Evolutionary conservation across 148 eudicot genomes (phyloP).

Genomic region (Camellia japonica): DNA sequence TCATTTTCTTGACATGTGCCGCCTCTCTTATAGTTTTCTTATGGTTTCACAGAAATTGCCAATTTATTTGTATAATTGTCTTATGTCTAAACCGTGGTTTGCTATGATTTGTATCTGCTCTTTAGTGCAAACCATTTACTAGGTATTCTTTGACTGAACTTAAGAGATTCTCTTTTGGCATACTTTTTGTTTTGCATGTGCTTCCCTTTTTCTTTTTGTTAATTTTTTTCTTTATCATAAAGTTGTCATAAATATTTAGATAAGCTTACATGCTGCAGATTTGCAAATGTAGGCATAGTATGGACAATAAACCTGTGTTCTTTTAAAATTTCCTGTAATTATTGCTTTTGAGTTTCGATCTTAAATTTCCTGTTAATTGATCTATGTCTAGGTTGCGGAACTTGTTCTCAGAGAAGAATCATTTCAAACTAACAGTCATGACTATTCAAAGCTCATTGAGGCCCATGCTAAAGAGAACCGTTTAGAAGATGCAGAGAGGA

Average conservation of each 20-base stretch:
- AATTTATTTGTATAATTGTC: too few species aligned
- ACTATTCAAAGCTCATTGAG: slow-evolving; percentile 73
- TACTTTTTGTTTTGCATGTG: background rate
- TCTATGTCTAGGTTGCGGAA: slow-evolving; percentile 59
- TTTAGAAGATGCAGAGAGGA: slow-evolving; percentile 67
- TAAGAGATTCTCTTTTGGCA: background rate
- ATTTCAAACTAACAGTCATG: slow-evolving; percentile 65
- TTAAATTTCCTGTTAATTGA: background rate
- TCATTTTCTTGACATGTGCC: too few species aligned
- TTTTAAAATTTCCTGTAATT: background rate
- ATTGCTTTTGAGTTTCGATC: background rate
- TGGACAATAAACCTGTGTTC: background rate
- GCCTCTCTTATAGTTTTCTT: too few species aligned
- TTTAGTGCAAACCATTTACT: too few species aligned
- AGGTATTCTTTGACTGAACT: background rate
- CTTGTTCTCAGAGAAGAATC: slow-evolving; percentile 67
- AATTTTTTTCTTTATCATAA: background rate
- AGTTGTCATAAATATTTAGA: background rate
- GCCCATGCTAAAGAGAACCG: slow-evolving; percentile 61
- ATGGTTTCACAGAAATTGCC: too few species aligned
- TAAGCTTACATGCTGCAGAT: background rate
- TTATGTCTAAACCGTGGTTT: too few species aligned
- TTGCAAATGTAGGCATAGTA: background rate
- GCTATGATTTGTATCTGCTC: too few species aligned
- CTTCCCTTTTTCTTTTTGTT: background rate